Evolutionary conservation across 768 basidiomycete species (phyloP).

Genomic region (Phanerochaete sordida): DNA sequence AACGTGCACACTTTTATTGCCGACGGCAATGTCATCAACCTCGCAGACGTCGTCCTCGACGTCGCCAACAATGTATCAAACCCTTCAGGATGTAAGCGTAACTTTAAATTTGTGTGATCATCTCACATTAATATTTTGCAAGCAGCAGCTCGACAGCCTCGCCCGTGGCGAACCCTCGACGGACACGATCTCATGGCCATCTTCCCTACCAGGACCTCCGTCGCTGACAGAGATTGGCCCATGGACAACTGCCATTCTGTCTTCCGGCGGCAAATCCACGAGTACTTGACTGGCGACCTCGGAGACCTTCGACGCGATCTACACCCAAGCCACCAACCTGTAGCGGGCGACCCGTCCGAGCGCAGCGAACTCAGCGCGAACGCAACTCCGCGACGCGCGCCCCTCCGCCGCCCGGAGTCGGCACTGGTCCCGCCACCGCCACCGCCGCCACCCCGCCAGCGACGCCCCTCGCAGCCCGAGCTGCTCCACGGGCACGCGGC

Average conservation of each 20-base stretch:
- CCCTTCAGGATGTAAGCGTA: no score
- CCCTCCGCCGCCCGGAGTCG: neutral
- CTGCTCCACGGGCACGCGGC: no score
- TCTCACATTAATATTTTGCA: no score
- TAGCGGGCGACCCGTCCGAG: neutral
- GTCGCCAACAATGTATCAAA: no score
- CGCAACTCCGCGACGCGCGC: neutral
- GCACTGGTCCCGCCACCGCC: neutral
- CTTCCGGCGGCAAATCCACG: neutral
- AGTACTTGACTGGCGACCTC: neutral
- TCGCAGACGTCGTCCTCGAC: neutral
- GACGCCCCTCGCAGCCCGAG: neutral
- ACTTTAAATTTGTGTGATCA: no score
- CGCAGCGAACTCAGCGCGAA: neutral
- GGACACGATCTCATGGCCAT: conserved; percentile 3
- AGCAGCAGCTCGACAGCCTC: neutral
- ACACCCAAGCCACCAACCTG: neutral
- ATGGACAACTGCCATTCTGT: neutral
- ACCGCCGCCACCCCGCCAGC: neutral
- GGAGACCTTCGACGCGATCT: neutral
- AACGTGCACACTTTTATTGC: neutral
- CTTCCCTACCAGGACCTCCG: neutral
- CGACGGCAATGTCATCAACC: neutral
- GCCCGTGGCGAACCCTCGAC: neutral
- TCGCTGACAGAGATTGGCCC: neutral